Evolutionary conservation across 108 stramenopile genomes (phyloP), one percentile per base, ranked within the genome.

Genomic region (Fistulifera pelliculosa): DNA sequence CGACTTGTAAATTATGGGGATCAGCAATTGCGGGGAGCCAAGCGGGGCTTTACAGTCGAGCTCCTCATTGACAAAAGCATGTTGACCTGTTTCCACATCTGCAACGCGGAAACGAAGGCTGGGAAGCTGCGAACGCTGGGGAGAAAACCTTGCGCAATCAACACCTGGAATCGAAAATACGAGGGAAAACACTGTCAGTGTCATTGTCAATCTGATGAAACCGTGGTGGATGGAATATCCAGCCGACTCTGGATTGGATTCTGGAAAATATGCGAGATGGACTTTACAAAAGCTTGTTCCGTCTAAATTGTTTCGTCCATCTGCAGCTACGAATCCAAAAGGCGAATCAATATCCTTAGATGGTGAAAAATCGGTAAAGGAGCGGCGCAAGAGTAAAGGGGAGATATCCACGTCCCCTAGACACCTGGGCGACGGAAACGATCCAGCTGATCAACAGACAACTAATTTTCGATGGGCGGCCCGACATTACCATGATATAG

Each of bases 401-500:
- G 6, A 2, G 26, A 16, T 13, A 23, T 10, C 52, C 5, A 23
- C 27, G 22, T 4, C 44, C 5, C 2, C 38, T 12, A 18, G 44
- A 14, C 77, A 71, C 60, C 14, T 79, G 4, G 86, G 86, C 13
- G 78, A 87, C 58, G 75, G 68, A 7, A 71, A 71, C 49, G 86
- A 87, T 66, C 56, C 69, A 21, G 28, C 41, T 16, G 42, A 22
- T 16, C 79, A 83, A 41, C 86, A 87, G 61, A 64, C 76, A 50
- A 39, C 56, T 47, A 87, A 87, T 48, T 81, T 74, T 72, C 60
- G 75, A 41, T 87, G 81, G 86, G 43, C 72, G 41, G 61, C 66
- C 5, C 28, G 54, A 19, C 43, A 54, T 44, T 65, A 57, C 35
- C 49, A 60, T 56, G 47, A 58, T 1, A 52, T 38, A 6, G 16